Evolutionary conservation across 176 grass and related monocot genomes (phyloP).

Genomic region (Melocanna baccifera): DNA sequence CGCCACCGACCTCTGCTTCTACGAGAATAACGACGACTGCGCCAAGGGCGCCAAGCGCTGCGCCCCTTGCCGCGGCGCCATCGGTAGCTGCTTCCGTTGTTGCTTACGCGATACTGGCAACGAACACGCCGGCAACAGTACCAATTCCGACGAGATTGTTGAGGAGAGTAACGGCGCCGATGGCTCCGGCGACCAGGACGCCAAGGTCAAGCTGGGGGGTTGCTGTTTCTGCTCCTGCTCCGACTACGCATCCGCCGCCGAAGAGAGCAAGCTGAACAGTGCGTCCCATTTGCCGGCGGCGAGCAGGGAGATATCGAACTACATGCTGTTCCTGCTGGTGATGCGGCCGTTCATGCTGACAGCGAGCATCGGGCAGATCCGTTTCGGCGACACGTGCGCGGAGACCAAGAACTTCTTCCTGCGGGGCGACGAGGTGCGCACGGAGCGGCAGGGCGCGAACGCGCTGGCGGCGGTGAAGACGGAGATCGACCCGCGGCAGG

Average conservation of each 20-base stretch:
- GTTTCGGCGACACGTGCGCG: conserved; percentile 32
- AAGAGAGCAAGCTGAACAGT: background rate
- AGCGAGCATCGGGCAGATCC: conserved; percentile 30
- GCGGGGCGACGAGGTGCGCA: background rate
- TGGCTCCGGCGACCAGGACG: too few species aligned
- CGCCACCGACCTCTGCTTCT: conserved; percentile 46
- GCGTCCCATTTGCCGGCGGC: background rate
- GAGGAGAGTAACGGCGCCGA: too few species aligned
- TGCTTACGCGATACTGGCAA: too few species aligned
- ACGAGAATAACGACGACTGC: background rate
- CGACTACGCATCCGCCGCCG: background rate
- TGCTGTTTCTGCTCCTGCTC: too few species aligned
- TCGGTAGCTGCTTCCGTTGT: too few species aligned
- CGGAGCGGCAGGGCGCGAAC: background rate
- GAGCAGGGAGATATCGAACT: conserved; percentile 4
- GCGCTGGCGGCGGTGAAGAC: conserved; percentile 6
- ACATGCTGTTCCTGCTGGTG: conserved; percentile 26
- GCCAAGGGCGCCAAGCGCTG: too few species aligned
- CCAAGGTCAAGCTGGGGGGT: too few species aligned
- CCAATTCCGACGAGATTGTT: too few species aligned
- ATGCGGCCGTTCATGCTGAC: conserved; percentile 26
- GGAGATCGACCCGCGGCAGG: conserved; percentile 20
- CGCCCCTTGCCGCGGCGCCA: too few species aligned
- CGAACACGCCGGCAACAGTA: too few species aligned
- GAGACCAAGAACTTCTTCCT: conserved; percentile 27